Evolutionary conservation across 1,139 yeast species (phyloP), one percentile per base, ranked within the genome.

Genomic region (Saccharomycopsis hybrid): DNA sequence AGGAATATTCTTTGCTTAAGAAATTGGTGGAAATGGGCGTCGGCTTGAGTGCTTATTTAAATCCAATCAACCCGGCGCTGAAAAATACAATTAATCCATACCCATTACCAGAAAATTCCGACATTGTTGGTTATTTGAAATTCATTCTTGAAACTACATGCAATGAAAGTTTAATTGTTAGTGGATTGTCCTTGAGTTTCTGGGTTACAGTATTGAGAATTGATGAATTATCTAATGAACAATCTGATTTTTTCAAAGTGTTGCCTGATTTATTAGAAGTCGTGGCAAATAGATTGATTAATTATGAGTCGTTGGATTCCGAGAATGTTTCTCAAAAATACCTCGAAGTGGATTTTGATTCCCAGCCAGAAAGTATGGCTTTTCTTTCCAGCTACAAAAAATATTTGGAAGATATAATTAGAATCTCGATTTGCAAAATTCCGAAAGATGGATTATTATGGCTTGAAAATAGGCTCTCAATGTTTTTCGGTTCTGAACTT

Each of bases 11-110:
- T 0, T 74, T 92, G 54, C 70, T 86, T 56, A 92, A 92, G 63
- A 90, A 92, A 65, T 76, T 92, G 27, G 96, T 90, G 4, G 98
- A 94, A 64, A 85, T 92, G 87, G 79, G 90, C 46, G 95, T 92
- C 39, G 88, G 95, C 1, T 70, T 92, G 41, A 88, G 96, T 59
- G 96, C 85, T 59, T 82, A 81, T 62, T 69, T 85, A 53, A 81
- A 78, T 55, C 54, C 55, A 18, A 38, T 39, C 8, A 29, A 41
- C 24, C 24, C 50, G 3, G 41, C 65, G 66, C 29, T 73, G 76
- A 77, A 33, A 25, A 40, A 39, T 27, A 27, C 35, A 9, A 13
- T 24, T 24, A 46, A 46, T 36, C 48, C 46, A 5, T 47, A 33
- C 35, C 58, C 60, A 30, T 62, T 71, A 11, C 74, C 74, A 1